phyloP scores from a whole-genome alignment of 768 basidiomycete species.

The Mycena metata region DNA sequence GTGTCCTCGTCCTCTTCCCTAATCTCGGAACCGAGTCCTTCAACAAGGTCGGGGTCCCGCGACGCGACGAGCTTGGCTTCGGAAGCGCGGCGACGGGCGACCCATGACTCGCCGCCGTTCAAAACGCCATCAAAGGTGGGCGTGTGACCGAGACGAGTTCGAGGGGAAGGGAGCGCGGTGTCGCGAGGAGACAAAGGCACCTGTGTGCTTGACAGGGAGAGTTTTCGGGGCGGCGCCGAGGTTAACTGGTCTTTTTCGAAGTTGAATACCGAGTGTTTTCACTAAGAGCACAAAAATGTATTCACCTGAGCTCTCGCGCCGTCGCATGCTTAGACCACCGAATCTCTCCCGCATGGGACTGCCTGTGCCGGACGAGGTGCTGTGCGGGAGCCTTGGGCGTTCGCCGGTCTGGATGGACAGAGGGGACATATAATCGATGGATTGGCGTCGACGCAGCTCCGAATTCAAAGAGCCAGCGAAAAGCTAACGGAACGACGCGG shows the following conservation, averaged over 20 bases:
- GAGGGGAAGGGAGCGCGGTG: slow-evolving; percentile 71
- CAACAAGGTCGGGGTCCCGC: slow-evolving; percentile 57
- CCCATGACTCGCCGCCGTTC: slow-evolving; percentile 77
- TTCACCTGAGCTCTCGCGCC: slow-evolving; percentile 80
- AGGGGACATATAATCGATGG: slow-evolving; percentile 77
- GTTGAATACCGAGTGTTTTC: slow-evolving; percentile 31
- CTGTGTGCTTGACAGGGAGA: slow-evolving; percentile 75
- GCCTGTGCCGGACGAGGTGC: slow-evolving; percentile 57
- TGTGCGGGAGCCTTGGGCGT: slow-evolving; percentile 69
- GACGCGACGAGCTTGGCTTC: slow-evolving; percentile 61
- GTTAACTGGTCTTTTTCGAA: slow-evolving; percentile 68
- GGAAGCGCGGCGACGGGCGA: slow-evolving; percentile 72
- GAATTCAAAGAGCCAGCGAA: slow-evolving; percentile 89
- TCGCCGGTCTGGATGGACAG: slow-evolving; percentile 67
- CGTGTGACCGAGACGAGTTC: slow-evolving; percentile 69
- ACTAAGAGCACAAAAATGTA: slow-evolving; percentile 24
- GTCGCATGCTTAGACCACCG: slow-evolving; percentile 63
- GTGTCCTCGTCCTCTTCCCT: slow-evolving; percentile 64
- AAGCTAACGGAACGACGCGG: slow-evolving; percentile 62
- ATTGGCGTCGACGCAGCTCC: slow-evolving; percentile 88
- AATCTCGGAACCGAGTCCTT: slow-evolving; percentile 62
- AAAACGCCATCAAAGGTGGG: slow-evolving; percentile 83
- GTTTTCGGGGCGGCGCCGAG: slow-evolving; percentile 71
- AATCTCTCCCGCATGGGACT: slow-evolving; percentile 80
- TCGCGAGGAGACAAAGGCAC: slow-evolving; percentile 74